phyloP scores from a whole-genome alignment of 371 early-diverging fungal species.

The Funneliformis caledonium region DNA sequence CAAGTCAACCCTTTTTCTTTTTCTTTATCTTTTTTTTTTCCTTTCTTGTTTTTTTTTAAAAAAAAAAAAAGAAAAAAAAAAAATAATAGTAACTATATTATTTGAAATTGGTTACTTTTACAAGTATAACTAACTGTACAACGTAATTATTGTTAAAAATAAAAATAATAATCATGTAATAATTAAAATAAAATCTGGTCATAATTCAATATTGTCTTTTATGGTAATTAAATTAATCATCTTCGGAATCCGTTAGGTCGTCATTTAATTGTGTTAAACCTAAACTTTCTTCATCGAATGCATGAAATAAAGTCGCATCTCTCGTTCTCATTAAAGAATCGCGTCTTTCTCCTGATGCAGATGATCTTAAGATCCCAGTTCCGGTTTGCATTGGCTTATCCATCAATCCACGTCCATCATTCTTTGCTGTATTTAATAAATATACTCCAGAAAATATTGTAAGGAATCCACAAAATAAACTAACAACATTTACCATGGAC shows the following conservation, averaged over 20 bases:
- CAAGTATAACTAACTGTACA: too few relatives aligned
- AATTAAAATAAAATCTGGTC: background rate
- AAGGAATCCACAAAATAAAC: slow-evolving; percentile 86
- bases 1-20: too few relatives aligned
- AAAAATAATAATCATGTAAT: background rate
- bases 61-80: too few relatives aligned
- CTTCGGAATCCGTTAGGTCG: slow-evolving; percentile 45
- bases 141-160: background rate
- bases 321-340: slow-evolving; percentile 46
- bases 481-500: slow-evolving; percentile 74
- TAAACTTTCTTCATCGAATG: slow-evolving; percentile 61
- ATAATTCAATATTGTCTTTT: background rate
- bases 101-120: too few relatives aligned
- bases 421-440: slow-evolving; percentile 65
- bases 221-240: slow-evolving; percentile 35
- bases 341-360: slow-evolving; percentile 44
- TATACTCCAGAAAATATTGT: slow-evolving; percentile 92
- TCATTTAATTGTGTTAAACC: slow-evolving; percentile 58
- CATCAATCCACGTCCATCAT: slow-evolving; percentile 40
- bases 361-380: slow-evolving; percentile 42
- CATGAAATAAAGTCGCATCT: slow-evolving; percentile 59
- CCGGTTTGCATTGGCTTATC: slow-evolving; percentile 42
- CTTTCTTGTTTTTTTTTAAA: too few relatives aligned
- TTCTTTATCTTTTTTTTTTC: too few relatives aligned
- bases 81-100: too few relatives aligned